These are phyloP conservation scores for Acer yangbiense DNA, from an alignment of 345 rosid species.

Conservation along the genomic window DNA sequence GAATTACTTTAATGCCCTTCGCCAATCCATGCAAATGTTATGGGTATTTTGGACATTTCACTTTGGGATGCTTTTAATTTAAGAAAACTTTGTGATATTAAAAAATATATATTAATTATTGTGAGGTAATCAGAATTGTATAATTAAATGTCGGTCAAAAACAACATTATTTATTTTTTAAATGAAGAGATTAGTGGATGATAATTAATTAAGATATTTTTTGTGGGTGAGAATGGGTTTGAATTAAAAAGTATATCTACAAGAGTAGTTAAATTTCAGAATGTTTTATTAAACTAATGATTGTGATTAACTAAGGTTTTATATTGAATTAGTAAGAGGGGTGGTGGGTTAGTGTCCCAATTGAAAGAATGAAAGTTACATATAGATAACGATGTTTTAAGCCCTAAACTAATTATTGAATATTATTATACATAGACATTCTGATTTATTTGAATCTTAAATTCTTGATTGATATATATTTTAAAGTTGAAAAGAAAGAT, in stretches of 20 bases:
- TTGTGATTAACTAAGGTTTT: slow-evolving; percentile 1
- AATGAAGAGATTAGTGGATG: background rate
- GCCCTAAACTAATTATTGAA: no score
- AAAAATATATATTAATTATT: background rate
- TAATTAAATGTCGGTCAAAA: slow-evolving; percentile 24
- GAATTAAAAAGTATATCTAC: slow-evolving; percentile 23
- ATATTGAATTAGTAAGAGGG: slow-evolving; percentile 4
- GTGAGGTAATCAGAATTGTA: background rate
- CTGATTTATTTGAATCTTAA: no score
- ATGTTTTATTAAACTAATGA: slow-evolving; percentile 1
- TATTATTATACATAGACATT: no score
- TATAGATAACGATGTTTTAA: background rate
- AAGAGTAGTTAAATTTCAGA: slow-evolving; percentile 14
- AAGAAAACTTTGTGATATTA: background rate
- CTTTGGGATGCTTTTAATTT: background rate
- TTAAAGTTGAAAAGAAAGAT: no score
- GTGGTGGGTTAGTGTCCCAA: slow-evolving; percentile 5
- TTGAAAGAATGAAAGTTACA: background rate
- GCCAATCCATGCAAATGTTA: background rate
- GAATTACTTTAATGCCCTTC: slow-evolving; percentile 28
- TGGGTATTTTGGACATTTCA: slow-evolving; percentile 29
- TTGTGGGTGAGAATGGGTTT: slow-evolving; percentile 26
- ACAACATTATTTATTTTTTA: background rate
- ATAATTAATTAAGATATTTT: slow-evolving; percentile 25
- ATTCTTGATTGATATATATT: no score